A percentile compares a stretch with the other conserved stretches of the same genome.
Evolutionary conservation across 306 rosid species (phyloP).

Genomic region (Vicia faba): DNA sequence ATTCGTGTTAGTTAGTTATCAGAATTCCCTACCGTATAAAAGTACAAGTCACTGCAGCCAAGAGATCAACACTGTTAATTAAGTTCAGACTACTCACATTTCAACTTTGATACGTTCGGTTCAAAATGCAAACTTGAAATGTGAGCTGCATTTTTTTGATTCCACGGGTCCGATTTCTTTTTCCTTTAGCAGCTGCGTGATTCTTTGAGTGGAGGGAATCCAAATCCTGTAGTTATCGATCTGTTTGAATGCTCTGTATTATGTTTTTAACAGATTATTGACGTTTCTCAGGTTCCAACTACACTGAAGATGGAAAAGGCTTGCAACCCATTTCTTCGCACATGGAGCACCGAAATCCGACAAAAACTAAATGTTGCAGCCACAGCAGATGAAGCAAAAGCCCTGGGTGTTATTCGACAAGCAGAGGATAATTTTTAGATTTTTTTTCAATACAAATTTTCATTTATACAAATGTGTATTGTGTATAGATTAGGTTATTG

Average conservation of each 20-base stretch:
- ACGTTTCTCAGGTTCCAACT: constrained; percentile 71
- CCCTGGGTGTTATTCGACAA: constrained; percentile 64
- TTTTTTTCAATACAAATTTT: constrained; percentile 18
- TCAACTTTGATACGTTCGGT: neutral
- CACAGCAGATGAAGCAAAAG: constrained; percentile 70
- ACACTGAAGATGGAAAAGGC: constrained; percentile 75
- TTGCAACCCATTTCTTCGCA: constrained; percentile 96
- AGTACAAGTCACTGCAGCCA: neutral
- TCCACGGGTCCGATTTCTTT: neutral
- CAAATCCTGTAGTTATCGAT: neutral
- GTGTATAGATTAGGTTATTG: constrained; percentile 54
- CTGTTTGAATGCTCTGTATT: constrained; percentile 2
- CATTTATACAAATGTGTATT: constrained; percentile 24
- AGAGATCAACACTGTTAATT: neutral
- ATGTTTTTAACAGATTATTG: neutral
- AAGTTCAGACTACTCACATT: neutral
- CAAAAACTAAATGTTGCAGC: constrained; percentile 56
- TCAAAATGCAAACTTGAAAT: neutral
- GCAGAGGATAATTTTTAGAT: constrained; percentile 78
- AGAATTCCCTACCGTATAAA: neutral
- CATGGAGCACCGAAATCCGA: constrained; percentile 67
- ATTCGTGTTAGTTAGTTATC: constrained; percentile 3
- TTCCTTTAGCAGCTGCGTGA: neutral
- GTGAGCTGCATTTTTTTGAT: neutral
- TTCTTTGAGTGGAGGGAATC: neutral